Evolutionary conservation across 192 early-diverging fungal species (phyloP).

Genomic region (Spizellomyces sp.): DNA sequence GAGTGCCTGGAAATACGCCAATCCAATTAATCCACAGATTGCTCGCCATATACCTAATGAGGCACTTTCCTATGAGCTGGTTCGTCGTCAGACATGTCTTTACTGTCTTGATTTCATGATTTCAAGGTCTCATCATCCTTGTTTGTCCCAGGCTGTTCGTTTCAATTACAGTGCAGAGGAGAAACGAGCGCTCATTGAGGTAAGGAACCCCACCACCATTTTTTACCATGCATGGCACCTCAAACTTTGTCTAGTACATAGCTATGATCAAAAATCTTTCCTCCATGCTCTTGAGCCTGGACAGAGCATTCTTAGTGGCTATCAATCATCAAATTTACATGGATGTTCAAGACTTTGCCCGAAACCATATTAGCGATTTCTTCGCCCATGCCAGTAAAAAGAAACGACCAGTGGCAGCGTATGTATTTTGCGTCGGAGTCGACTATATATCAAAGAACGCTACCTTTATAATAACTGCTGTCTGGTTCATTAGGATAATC

Average conservation of each 20-base stretch:
- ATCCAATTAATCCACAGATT: constrained; percentile 34
- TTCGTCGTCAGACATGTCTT: constrained; percentile 1
- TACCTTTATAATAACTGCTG: not conserved
- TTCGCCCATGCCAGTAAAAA: constrained; percentile 41
- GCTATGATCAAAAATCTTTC: constrained; percentile 52
- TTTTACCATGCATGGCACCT: not conserved
- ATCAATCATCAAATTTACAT: constrained; percentile 43
- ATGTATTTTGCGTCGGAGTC: constrained; percentile 6
- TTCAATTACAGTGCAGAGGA: constrained; percentile 52
- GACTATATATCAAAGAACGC: not conserved
- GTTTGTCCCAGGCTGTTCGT: constrained; percentile 36
- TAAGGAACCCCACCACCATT: not conserved
- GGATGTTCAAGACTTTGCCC: constrained; percentile 40
- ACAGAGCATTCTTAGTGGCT: constrained; percentile 19
- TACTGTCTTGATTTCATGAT: not conserved
- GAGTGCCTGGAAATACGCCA: constrained; percentile 53
- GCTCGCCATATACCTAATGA: constrained; percentile 26
- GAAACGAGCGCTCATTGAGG: constrained; percentile 48
- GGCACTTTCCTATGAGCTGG: constrained; percentile 41
- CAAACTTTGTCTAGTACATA: constrained; percentile 31
- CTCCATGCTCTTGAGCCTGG: constrained; percentile 22
- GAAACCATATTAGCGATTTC: constrained; percentile 35
- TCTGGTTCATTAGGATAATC: constrained; percentile 13
- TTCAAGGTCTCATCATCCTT: not conserved
- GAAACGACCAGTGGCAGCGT: constrained; percentile 33